phyloP scores from a whole-genome alignment of 202 grass and related monocot genomes.

The Panicum hallii region DNA sequence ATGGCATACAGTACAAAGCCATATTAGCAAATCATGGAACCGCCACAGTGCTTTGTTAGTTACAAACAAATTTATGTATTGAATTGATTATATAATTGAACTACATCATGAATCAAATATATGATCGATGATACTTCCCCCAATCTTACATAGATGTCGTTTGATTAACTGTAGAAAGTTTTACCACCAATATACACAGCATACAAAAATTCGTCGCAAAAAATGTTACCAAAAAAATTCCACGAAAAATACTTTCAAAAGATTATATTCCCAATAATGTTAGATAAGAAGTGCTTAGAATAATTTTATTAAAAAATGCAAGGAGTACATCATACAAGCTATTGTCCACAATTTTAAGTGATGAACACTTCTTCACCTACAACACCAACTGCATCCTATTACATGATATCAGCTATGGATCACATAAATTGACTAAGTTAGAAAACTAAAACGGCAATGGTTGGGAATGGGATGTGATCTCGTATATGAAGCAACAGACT shows the following conservation, averaged over 20 bases:
- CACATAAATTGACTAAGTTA: constrained; percentile 32
- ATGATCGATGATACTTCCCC: not conserved
- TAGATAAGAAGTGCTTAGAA: not conserved
- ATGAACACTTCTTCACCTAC: not conserved
- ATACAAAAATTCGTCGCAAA: not conserved
- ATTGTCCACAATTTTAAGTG: constrained; percentile 13
- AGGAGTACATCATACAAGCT: constrained; percentile 10
- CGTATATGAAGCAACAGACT: constrained; percentile 7
- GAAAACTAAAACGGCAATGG: constrained; percentile 24
- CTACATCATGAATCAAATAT: constrained; percentile 30
- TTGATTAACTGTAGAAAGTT: not conserved
- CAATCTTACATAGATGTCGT: not conserved
- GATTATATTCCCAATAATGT: not conserved
- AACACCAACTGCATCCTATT: not conserved
- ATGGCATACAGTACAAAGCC: constrained; percentile 29
- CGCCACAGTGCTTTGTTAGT: constrained; percentile 29
- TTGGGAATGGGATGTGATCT: constrained; percentile 28
- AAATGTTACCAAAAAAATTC: not conserved
- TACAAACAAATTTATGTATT: not conserved
- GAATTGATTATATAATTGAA: not conserved
- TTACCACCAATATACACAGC: not conserved
- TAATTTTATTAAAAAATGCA: not conserved
- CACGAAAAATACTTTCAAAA: not conserved
- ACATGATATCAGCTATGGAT: constrained; percentile 35
- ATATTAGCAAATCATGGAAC: constrained; percentile 1